Evolutionary conservation across 108 stramenopile genomes (phyloP).

Genomic region (Pseudonitzschia multistriata): DNA sequence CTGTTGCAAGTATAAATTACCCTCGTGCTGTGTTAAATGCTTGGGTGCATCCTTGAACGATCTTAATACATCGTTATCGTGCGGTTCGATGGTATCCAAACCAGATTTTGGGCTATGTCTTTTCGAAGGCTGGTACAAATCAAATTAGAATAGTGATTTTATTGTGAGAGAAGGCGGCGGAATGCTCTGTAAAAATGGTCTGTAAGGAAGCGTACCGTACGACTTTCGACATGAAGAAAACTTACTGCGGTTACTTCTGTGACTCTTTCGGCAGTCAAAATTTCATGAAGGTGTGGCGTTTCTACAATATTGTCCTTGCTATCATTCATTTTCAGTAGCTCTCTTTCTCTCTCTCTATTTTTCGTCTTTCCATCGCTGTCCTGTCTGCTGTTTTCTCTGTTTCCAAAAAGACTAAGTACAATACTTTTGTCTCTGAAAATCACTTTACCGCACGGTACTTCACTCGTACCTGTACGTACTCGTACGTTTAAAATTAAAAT

Average conservation of each 20-base stretch:
- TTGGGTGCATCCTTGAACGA: not conserved
- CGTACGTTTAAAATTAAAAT: too few species aligned
- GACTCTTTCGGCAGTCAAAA: not conserved
- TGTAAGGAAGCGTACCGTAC: too few species aligned
- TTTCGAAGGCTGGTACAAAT: not conserved
- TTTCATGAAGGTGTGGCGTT: not conserved
- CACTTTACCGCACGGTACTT: too few species aligned
- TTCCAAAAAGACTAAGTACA: too few species aligned
- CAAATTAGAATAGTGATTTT: not conserved
- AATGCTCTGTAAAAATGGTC: too few species aligned
- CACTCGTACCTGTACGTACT: too few species aligned
- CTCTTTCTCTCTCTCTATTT: too few species aligned
- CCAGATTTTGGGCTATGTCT: not conserved
- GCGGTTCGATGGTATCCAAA: not conserved
- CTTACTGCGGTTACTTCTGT: not conserved
- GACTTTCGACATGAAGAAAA: not conserved
- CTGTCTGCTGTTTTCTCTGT: too few species aligned
- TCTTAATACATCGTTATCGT: not conserved
- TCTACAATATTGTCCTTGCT: not conserved
- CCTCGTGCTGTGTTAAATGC: not conserved
- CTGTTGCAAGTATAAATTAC: not conserved
- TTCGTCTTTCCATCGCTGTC: too few species aligned
- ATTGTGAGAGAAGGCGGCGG: too few species aligned
- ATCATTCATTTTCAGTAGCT: too few species aligned
- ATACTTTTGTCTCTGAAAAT: too few species aligned